Conservation (phyloP, 2,329 filamentous ascomycete species). For the Monosporascus sp. region DNA sequence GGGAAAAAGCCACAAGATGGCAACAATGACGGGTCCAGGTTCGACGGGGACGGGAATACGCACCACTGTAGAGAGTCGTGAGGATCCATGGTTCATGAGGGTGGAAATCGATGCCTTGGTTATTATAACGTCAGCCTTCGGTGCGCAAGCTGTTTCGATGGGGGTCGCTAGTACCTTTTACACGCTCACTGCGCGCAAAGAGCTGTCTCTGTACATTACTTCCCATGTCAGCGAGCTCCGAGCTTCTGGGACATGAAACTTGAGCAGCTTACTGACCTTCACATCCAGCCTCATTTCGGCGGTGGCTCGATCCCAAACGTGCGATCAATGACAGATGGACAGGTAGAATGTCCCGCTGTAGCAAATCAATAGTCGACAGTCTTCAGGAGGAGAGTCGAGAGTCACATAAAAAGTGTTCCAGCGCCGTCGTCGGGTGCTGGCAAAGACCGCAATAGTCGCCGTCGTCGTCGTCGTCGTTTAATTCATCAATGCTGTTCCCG, state of each 20-base stretch:
- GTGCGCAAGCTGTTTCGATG: too few species aligned
- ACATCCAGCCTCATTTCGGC: constrained; percentile 27
- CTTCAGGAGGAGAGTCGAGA: too few species aligned
- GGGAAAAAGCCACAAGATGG: constrained; percentile 2
- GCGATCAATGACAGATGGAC: background rate
- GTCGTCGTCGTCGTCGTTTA: background rate
- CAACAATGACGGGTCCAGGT: background rate
- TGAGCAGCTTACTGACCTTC: constrained; percentile 16
- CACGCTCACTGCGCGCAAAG: constrained; percentile 87
- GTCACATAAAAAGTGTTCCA: too few species aligned
- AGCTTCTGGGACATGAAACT: too few species aligned
- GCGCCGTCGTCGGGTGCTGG: too few species aligned
- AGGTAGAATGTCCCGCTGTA: constrained; percentile 6
- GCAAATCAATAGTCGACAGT: too few species aligned
- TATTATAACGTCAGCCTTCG: background rate
- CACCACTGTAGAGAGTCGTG: constrained; percentile 94
- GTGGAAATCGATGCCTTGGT: constrained; percentile 78
- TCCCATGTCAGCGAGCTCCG: constrained; percentile 24
- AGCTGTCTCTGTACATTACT: constrained; percentile 62
- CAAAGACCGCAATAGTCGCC: too few species aligned
- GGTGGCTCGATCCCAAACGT: constrained; percentile 5
- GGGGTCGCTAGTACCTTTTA: constrained; percentile 55
- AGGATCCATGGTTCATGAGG: constrained; percentile 95
- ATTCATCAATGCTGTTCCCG: background rate
- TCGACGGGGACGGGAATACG: constrained; percentile 18